Conservation (phyloP, 345 rosid species). For the Aurinia saxatilis region DNA sequence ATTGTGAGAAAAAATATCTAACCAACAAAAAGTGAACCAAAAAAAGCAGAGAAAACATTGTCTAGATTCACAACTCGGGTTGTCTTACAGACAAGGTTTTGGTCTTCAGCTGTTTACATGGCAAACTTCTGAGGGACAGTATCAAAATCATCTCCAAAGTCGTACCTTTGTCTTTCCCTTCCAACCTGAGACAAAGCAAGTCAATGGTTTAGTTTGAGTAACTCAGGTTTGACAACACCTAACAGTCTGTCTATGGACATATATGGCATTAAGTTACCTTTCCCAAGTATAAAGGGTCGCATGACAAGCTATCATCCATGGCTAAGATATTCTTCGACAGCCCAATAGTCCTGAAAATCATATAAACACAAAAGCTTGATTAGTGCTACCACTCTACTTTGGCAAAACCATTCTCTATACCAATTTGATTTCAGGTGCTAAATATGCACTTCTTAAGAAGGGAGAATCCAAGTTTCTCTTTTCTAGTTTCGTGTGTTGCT, state of each 20-base stretch:
- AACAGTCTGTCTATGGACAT: not conserved
- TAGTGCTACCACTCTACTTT: not conserved
- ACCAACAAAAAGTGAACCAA: slow-evolving; percentile 13
- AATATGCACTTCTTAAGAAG: not conserved
- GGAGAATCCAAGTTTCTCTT: not conserved
- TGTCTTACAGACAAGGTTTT: slow-evolving; percentile 2
- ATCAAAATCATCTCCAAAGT: slow-evolving; percentile 86
- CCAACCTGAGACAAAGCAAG: slow-evolving; percentile 48
- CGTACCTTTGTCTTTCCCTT: slow-evolving; percentile 81
- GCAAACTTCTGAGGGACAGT: slow-evolving; percentile 82
- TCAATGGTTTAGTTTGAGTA: slow-evolving; percentile 1
- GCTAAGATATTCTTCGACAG: slow-evolving; percentile 74
- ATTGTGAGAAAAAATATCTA: slow-evolving; percentile 2
- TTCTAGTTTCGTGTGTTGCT: not conserved
- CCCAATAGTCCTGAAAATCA: slow-evolving; percentile 56
- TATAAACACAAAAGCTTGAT: not conserved
- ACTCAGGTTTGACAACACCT: slow-evolving; percentile 9
- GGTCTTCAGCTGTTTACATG: slow-evolving; percentile 30
- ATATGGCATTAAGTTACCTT: slow-evolving; percentile 45
- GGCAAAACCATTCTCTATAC: not conserved
- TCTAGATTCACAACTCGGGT: slow-evolving; percentile 1
- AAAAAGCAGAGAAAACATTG: not conserved
- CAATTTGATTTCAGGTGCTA: not conserved
- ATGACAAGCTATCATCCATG: slow-evolving; percentile 74
- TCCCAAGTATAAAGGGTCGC: slow-evolving; percentile 69